Conservation (phyloP, 208 protist genomes). For the Trypanosoma rangeli region DNA sequence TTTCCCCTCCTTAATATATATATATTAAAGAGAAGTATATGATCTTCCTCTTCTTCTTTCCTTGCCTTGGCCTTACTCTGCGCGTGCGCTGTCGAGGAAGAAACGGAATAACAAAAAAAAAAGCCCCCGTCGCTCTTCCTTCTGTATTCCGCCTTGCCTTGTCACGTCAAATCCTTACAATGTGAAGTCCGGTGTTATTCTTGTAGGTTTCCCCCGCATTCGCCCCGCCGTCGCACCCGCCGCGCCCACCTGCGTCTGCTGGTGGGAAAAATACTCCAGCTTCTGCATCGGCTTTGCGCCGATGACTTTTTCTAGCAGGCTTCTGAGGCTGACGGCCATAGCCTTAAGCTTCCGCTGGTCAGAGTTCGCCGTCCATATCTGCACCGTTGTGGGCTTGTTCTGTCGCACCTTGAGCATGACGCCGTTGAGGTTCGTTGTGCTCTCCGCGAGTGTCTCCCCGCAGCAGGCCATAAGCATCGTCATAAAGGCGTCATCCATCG, state of each 20-base stretch:
- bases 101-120: too few relatives aligned
- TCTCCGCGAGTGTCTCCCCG: conserved; percentile 74
- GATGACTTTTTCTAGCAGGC: conserved; percentile 63
- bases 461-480: conserved; percentile 63
- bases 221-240: conserved; percentile 58
- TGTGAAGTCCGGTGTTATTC: conserved; percentile 28
- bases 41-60: background rate
- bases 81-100: too few relatives aligned
- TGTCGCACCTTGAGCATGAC: conserved; percentile 84
- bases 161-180: conserved; percentile 7
- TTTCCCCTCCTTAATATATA: too few relatives aligned
- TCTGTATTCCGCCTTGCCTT: too few relatives aligned
- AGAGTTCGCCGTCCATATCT: conserved; percentile 79
- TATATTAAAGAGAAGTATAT: too few relatives aligned
- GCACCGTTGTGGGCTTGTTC: conserved; percentile 74
- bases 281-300: conserved; percentile 76
- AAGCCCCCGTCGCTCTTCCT: too few relatives aligned
- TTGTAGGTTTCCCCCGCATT: conserved; percentile 46
- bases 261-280: conserved; percentile 84
- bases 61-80: too few relatives aligned
- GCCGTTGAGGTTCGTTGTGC: conserved; percentile 71
- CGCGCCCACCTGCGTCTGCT: conserved; percentile 43
- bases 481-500: conserved; percentile 84
- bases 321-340: conserved; percentile 64
- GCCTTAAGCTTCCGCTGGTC: conserved; percentile 64